Conservation (phyloP, 306 rosid genomes). For the Cyclanthera cordifolia region DNA sequence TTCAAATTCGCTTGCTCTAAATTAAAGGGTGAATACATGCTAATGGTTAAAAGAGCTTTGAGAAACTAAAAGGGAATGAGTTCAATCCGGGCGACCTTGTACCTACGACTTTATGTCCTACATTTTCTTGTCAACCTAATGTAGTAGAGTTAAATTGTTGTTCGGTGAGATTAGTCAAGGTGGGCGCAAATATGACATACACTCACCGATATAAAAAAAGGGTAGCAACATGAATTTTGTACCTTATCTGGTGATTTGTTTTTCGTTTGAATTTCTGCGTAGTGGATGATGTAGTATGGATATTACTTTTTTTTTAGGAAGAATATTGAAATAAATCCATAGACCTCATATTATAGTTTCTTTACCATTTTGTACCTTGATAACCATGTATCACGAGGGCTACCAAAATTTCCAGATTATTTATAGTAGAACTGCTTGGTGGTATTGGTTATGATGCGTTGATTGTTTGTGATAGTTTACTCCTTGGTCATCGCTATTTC, state of each 20-base stretch:
- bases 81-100: too few species aligned
- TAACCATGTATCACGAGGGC: background rate
- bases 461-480: background rate
- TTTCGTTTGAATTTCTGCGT: background rate
- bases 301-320: background rate
- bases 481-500: slow-evolving; percentile 6
- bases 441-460: background rate
- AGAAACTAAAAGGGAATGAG: too few species aligned
- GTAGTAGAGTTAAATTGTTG: too few species aligned
- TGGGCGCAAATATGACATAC: too few species aligned
- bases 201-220: too few species aligned
- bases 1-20: background rate
- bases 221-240: background rate
- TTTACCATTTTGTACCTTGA: background rate
- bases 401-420: background rate
- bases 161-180: too few species aligned
- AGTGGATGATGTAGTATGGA: background rate
- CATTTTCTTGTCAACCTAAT: too few species aligned
- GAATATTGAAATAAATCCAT: background rate
- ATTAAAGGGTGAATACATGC: background rate
- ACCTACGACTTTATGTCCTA: too few species aligned
- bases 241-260: background rate
- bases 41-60: too few species aligned
- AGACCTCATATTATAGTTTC: too few species aligned
- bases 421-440: background rate